Evolutionary conservation across 257 asterid species (phyloP).

Genomic region (Anisodus tanguticus): DNA sequence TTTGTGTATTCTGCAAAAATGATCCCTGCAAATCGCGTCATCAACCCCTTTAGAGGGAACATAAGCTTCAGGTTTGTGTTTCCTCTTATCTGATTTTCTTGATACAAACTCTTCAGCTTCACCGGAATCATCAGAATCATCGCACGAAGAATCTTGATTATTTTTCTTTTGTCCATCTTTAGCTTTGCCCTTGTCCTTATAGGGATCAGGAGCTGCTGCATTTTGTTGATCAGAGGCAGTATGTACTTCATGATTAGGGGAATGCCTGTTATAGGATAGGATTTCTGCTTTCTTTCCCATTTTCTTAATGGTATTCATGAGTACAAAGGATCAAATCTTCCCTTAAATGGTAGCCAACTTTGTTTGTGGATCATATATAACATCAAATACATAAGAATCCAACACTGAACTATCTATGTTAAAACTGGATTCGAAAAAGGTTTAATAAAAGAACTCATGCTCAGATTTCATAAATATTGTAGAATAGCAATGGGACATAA

Average conservation of each 20-base stretch:
- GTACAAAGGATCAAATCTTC: conserved; percentile 40
- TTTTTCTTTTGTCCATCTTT: neutral
- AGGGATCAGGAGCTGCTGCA: conserved; percentile 11
- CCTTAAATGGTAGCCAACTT: conserved; percentile 36
- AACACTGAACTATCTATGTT: neutral
- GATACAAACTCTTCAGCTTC: conserved; percentile 29
- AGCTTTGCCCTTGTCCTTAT: conserved; percentile 18
- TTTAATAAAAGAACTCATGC: neutral
- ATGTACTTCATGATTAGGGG: neutral
- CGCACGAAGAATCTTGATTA: neutral
- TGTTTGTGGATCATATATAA: conserved; percentile 37
- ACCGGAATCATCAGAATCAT: neutral
- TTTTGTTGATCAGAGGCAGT: neutral
- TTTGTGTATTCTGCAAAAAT: conserved; percentile 31
- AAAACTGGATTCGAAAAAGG: neutral
- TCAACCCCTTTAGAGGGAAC: conserved; percentile 18
- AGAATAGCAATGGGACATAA: no score
- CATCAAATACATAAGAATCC: conserved; percentile 28
- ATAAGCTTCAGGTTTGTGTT: conserved; percentile 5
- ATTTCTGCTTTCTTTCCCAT: conserved; percentile 40
- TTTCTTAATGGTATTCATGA: conserved; percentile 33
- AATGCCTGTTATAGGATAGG: conserved; percentile 28
- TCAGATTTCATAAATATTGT: no score
- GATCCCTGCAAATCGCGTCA: conserved; percentile 33
- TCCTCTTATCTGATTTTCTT: neutral